Conservation (phyloP, 192 early-diverging fungal genomes). For the Coemansia sp. region DNA sequence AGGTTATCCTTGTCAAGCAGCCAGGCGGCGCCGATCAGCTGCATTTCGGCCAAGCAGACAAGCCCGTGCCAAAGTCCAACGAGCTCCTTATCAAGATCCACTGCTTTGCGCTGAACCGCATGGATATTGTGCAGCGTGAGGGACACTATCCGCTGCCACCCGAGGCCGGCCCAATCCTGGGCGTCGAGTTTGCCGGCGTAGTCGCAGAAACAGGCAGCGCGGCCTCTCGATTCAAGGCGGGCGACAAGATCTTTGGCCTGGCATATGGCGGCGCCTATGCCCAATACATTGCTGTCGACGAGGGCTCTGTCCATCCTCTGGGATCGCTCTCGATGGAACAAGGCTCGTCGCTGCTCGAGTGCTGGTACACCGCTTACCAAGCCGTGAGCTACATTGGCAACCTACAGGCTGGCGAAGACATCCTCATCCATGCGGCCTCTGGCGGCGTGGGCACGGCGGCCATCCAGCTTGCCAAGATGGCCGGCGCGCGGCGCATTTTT, state of each 20-base stretch:
- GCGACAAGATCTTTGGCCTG: slow-evolving; percentile 76
- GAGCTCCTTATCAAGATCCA: slow-evolving; percentile 60
- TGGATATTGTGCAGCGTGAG: slow-evolving; percentile 77
- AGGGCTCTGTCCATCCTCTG: slow-evolving; percentile 62
- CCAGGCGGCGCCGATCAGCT: slow-evolving; percentile 58
- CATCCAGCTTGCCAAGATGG: slow-evolving; percentile 76
- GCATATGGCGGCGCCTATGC: slow-evolving; percentile 79
- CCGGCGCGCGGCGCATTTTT: slow-evolving; percentile 66
- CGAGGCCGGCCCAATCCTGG: slow-evolving; percentile 67
- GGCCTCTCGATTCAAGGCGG: slow-evolving; percentile 58
- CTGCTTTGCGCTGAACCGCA: slow-evolving; percentile 73
- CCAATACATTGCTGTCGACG: slow-evolving; percentile 67
- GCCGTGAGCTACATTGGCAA: slow-evolving; percentile 65
- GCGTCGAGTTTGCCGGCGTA: slow-evolving; percentile 74
- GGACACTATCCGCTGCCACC: slow-evolving; percentile 71
- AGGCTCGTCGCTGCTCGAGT: slow-evolving; percentile 77
- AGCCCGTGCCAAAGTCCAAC: slow-evolving; percentile 42
- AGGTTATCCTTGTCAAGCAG: slow-evolving; percentile 56
- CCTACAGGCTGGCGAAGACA: slow-evolving; percentile 61
- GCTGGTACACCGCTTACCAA: slow-evolving; percentile 82
- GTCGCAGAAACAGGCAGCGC: slow-evolving; percentile 57
- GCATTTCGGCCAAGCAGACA: slow-evolving; percentile 51
- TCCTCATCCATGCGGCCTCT: slow-evolving; percentile 82
- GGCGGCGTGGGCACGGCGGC: slow-evolving; percentile 77
- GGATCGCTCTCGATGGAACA: slow-evolving; percentile 58